These are phyloP conservation scores for Boletus tomentosulus DNA, from an alignment of 768 basidiomycete species.

Conservation along the genomic window DNA sequence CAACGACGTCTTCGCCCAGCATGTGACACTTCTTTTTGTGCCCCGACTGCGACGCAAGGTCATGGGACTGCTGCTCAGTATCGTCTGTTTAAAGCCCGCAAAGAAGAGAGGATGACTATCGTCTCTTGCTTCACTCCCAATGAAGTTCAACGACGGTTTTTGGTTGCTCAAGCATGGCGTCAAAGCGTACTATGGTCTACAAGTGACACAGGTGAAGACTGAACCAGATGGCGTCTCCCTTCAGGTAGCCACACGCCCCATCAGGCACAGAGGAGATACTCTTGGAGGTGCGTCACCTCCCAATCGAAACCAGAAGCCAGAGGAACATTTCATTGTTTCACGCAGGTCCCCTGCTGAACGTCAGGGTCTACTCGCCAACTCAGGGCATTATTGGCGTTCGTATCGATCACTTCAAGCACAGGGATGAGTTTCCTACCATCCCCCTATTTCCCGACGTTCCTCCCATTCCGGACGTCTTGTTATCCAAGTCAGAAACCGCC, in stretches of 20 bases:
- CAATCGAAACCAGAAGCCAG: not conserved
- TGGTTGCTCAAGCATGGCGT: slow-evolving; percentile 64
- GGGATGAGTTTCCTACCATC: slow-evolving; percentile 44
- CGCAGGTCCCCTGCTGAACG: slow-evolving; percentile 18
- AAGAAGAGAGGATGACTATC: not conserved
- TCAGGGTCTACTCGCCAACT: slow-evolving; percentile 52
- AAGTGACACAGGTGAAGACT: slow-evolving; percentile 48
- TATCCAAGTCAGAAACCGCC: slow-evolving; percentile 25
- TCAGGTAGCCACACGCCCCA: slow-evolving; percentile 57
- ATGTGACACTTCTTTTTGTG: not conserved
- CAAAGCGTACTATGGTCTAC: slow-evolving; percentile 56
- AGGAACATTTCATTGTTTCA: not conserved
- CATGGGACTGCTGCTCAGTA: not conserved
- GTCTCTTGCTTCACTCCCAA: slow-evolving; percentile 21
- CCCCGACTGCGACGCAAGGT: not conserved
- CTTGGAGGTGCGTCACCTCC: slow-evolving; percentile 42
- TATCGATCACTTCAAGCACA: slow-evolving; percentile 50
- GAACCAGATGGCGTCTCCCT: slow-evolving; percentile 49
- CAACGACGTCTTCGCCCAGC: too few relatives aligned
- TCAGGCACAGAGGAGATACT: slow-evolving; percentile 61
- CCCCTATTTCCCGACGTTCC: slow-evolving; percentile 60
- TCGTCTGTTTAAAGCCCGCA: not conserved
- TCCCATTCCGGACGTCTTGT: slow-evolving; percentile 40
- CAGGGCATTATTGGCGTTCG: slow-evolving; percentile 54
- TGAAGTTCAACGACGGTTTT: slow-evolving; percentile 75